Conservation (phyloP, 2,329 filamentous ascomycete genomes). For the Aspergillus sojae region DNA sequence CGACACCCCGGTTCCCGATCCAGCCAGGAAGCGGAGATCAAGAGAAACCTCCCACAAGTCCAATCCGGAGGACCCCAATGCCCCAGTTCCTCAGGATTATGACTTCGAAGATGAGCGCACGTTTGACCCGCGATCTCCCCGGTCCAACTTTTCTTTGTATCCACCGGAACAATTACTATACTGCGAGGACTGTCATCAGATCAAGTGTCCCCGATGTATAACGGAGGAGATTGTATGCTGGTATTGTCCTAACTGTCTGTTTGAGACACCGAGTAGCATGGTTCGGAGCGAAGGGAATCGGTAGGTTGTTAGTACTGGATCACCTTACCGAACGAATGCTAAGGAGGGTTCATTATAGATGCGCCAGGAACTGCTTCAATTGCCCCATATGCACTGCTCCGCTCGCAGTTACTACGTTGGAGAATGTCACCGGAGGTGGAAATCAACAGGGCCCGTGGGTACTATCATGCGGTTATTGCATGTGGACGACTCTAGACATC, state of each 20-base stretch:
- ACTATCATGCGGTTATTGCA: slow-evolving; percentile 85
- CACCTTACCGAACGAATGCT: not conserved
- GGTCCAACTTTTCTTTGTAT: slow-evolving; percentile 89
- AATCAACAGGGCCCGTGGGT: slow-evolving; percentile 66
- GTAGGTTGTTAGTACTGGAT: slow-evolving; percentile 51
- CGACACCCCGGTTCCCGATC: slow-evolving; percentile 48
- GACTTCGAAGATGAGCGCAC: slow-evolving; percentile 71
- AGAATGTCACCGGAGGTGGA: slow-evolving; percentile 52
- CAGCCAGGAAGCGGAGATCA: slow-evolving; percentile 41
- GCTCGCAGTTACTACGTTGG: slow-evolving; percentile 72
- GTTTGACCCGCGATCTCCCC: slow-evolving; percentile 82
- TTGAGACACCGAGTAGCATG: slow-evolving; percentile 92
- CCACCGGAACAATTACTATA: slow-evolving; percentile 92
- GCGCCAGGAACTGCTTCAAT: slow-evolving; percentile 92
- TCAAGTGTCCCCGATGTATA: slow-evolving; percentile 89
- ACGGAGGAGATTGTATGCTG: slow-evolving; percentile 92
- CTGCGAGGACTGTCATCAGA: slow-evolving; percentile 96
- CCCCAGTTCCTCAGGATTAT: slow-evolving; percentile 41
- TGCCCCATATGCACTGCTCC: slow-evolving; percentile 87
- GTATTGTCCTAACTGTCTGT: slow-evolving; percentile 93
- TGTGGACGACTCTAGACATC: slow-evolving; percentile 88
- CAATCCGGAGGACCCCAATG: slow-evolving; percentile 28
- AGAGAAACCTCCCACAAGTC: slow-evolving; percentile 38
- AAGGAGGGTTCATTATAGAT: slow-evolving; percentile 55
- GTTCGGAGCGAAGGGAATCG: slow-evolving; percentile 91